These are phyloP conservation scores for Sanghuangporus sanghuang DNA, from an alignment of 1,284 basidiomycete genomes.

Conservation along the genomic window DNA sequence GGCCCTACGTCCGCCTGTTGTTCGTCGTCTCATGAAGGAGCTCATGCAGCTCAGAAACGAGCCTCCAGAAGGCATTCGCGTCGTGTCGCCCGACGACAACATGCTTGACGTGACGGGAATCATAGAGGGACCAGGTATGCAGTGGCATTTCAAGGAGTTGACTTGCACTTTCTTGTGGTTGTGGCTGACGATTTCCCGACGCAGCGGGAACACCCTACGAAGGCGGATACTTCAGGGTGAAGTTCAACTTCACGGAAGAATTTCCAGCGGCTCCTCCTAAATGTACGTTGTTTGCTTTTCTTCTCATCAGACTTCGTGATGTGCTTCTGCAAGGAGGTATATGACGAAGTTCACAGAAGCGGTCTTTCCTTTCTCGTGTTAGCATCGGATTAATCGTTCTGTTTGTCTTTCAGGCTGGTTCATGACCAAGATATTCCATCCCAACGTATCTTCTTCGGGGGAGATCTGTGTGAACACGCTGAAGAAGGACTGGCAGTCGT, in stretches of 20 bases:
- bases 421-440: constrained; percentile 93
- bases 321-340: neutral
- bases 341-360: neutral
- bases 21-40: constrained; percentile 82
- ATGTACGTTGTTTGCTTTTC: constrained; percentile 47
- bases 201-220: constrained; percentile 88
- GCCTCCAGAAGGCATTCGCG: constrained; percentile 85
- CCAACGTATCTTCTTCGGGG: constrained; percentile 84
- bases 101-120: constrained; percentile 78
- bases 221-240: constrained; percentile 85
- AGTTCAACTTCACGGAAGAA: constrained; percentile 84
- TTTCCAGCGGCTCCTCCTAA: constrained; percentile 90
- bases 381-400: constrained; percentile 12
- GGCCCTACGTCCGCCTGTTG: constrained; percentile 42
- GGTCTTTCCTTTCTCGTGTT: neutral
- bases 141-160: neutral
- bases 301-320: neutral
- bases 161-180: constrained; percentile 2
- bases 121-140: constrained; percentile 71
- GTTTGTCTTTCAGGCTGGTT: constrained; percentile 62
- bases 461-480: constrained; percentile 98
- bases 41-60: constrained; percentile 70
- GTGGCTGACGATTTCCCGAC: constrained; percentile 27
- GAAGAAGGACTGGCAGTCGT: constrained; percentile 94
- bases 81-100: constrained; percentile 79